A percentile compares a stretch with the other conserved stretches of the same genome.
Conservation (phyloP, 1,139 yeast species). For the Tardiomyces digboiensis region DNA sequence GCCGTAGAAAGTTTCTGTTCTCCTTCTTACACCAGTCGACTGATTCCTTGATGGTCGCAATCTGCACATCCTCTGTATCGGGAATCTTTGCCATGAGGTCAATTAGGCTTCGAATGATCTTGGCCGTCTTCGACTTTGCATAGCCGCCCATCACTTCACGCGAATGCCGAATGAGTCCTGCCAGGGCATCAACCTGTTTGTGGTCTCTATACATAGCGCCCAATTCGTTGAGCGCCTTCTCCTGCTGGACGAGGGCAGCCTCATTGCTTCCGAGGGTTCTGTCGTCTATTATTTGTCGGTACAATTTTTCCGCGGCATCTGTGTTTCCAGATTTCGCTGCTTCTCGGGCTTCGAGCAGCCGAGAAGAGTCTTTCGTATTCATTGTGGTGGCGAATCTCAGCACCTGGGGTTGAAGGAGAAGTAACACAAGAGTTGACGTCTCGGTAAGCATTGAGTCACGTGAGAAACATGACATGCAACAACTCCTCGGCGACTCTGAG, state of each 20-base stretch:
- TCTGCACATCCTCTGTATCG: slow-evolving; percentile 60
- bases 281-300: slow-evolving; percentile 33
- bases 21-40: slow-evolving; percentile 82
- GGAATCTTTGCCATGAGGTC: slow-evolving; percentile 70
- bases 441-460: too few species aligned
- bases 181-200: slow-evolving; percentile 40
- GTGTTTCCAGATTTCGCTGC: slow-evolving; percentile 41
- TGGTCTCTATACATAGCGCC: slow-evolving; percentile 26
- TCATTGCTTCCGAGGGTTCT: slow-evolving; percentile 29
- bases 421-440: too few species aligned
- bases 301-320: slow-evolving; percentile 48
- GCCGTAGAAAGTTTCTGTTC: slow-evolving; percentile 83
- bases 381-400: too few species aligned
- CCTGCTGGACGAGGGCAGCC: slow-evolving; percentile 28
- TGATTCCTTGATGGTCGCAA: slow-evolving; percentile 64
- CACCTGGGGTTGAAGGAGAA: too few species aligned
- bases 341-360: slow-evolving; percentile 44
- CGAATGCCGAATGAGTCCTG: slow-evolving; percentile 57
- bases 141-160: slow-evolving; percentile 58
- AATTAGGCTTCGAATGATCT: slow-evolving; percentile 56
- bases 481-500: too few species aligned
- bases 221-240: slow-evolving; percentile 26
- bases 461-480: too few species aligned
- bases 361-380: too few species aligned
- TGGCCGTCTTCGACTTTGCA: slow-evolving; percentile 94